Conservation (phyloP, 352 stramenopile species). For the Phytophthora tubulina region DNA sequence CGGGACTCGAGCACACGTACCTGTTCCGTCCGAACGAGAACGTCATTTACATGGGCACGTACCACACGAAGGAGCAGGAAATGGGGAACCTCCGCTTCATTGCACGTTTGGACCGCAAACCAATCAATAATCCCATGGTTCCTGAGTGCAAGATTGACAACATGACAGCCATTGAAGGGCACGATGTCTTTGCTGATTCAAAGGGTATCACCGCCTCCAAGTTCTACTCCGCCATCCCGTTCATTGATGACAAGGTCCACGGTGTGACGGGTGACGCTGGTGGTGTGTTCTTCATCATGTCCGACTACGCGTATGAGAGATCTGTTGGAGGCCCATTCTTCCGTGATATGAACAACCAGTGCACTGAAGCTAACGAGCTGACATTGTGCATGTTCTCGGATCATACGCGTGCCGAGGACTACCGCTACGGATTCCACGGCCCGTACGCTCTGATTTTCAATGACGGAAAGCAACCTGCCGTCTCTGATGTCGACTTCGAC, state of each 20-base stretch:
- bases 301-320: constrained; percentile 55
- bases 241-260: constrained; percentile 54
- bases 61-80: constrained; percentile 48
- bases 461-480: constrained; percentile 36
- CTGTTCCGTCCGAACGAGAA: constrained; percentile 64
- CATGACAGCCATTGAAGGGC: constrained; percentile 52
- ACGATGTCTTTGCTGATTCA: constrained; percentile 52
- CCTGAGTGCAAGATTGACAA: constrained; percentile 45
- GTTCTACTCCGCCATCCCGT: constrained; percentile 54
- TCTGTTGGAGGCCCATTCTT: constrained; percentile 62
- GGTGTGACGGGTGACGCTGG: constrained; percentile 51
- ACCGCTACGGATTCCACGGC: constrained; percentile 67
- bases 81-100: constrained; percentile 63
- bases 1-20: constrained; percentile 61
- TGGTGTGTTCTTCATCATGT: constrained; percentile 65
- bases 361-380: constrained; percentile 57
- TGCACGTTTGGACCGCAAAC: constrained; percentile 47
- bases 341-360: constrained; percentile 74
- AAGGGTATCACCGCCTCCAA: constrained; percentile 50
- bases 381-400: constrained; percentile 73
- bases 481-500: constrained; percentile 45
- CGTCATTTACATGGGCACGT: constrained; percentile 67
- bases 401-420: constrained; percentile 61
- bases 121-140: constrained; percentile 47
- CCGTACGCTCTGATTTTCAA: constrained; percentile 63